Percentiles rank a stretch among this genome's conserved stretches.
Evolutionary conservation across 2,329 filamentous ascomycete species (phyloP).

Genomic region (Fusarium domesticum): DNA sequence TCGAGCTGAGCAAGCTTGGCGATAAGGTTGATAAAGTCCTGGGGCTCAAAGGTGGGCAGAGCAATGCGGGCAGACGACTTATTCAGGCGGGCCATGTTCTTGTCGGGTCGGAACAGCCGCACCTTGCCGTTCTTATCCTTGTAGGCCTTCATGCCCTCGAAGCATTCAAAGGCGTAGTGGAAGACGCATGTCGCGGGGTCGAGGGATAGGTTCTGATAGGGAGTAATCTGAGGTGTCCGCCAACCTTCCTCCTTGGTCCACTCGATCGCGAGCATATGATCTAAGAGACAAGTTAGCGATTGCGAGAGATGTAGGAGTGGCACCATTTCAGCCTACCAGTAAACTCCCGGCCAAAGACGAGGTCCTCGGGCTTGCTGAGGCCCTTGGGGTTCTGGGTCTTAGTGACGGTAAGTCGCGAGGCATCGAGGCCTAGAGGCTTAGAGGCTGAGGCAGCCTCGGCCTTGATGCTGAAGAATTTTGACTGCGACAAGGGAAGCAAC

Average conservation of each 20-base stretch:
- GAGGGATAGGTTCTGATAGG: conserved; percentile 95
- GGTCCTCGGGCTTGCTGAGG: conserved; percentile 70
- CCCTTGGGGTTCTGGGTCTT: conserved; percentile 73
- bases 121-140: conserved; percentile 77
- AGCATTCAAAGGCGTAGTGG: conserved; percentile 97
- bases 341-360: conserved; percentile 88
- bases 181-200: conserved; percentile 96
- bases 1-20: conserved; percentile 76
- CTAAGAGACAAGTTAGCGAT: conserved; percentile 43
- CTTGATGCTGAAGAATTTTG: conserved; percentile 50
- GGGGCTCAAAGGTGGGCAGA: conserved; percentile 76
- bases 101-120: conserved; percentile 88
- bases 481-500: conserved; percentile 30
- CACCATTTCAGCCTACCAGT: conserved; percentile 59
- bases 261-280: conserved; percentile 95
- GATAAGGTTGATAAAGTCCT: conserved; percentile 77
- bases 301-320: background rate
- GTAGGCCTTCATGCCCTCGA: conserved; percentile 99
- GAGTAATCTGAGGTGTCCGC: conserved; percentile 77
- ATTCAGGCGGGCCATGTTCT: conserved; percentile 95
- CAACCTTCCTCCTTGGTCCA: conserved; percentile 87
- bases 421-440: conserved; percentile 67
- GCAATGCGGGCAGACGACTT: conserved; percentile 89
- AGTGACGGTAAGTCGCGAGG: conserved; percentile 70
- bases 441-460: conserved; percentile 47